Evolutionary conservation across 495 filamentous ascomycete species (phyloP).

Genomic region (Apodospora peruviana): DNA sequence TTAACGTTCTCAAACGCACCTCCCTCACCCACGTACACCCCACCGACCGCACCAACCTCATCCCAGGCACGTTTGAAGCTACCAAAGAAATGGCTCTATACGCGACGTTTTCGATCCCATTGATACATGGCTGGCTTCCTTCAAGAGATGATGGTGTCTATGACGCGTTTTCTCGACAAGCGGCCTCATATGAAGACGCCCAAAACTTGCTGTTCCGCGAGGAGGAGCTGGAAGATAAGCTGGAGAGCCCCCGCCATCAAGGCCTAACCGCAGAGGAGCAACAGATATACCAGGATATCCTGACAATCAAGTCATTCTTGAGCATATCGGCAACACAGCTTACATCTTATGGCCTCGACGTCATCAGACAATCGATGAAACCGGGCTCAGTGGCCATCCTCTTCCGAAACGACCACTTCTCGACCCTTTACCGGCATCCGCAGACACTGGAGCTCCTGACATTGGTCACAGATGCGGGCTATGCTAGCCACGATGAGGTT

Average conservation of each 20-base stretch:
- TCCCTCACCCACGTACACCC: conserved; percentile 36
- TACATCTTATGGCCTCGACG: conserved; percentile 71
- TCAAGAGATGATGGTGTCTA: conserved; percentile 55
- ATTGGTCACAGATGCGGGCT: conserved; percentile 89
- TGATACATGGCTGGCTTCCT: conserved; percentile 94
- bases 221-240: conserved; percentile 79
- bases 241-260: conserved; percentile 43
- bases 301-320: conserved; percentile 76
- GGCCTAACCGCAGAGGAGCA: conserved; percentile 61
- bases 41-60: conserved; percentile 37
- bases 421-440: conserved; percentile 80
- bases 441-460: conserved; percentile 64
- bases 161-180: conserved; percentile 62
- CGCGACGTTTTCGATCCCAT: conserved; percentile 75
- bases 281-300: conserved; percentile 68
- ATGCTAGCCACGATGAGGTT: conserved; percentile 79
- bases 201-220: conserved; percentile 83
- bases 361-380: conserved; percentile 56
- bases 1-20: conserved; percentile 38
- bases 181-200: conserved; percentile 80
- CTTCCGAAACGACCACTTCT: conserved; percentile 96
- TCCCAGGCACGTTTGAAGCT: conserved; percentile 71
- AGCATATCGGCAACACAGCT: conserved; percentile 76
- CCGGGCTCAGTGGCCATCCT: conserved; percentile 80
- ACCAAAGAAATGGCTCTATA: conserved; percentile 84